These are phyloP conservation scores for Astrothelium macrocarpum DNA, from an alignment of 495 filamentous ascomycete species.

Conservation along the genomic window DNA sequence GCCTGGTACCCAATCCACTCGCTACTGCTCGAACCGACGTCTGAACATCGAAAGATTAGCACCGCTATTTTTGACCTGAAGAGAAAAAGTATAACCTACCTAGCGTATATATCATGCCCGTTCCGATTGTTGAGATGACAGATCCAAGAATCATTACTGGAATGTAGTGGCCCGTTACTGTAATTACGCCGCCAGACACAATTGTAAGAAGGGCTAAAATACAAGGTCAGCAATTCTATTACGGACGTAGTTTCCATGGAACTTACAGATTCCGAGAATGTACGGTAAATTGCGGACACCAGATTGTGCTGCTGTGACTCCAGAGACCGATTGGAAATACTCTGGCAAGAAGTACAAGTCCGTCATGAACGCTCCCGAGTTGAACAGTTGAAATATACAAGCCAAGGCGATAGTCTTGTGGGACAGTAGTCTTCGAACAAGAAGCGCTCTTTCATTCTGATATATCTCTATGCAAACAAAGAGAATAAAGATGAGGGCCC, in stretches of 20 bases:
- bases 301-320: conserved; percentile 15
- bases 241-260: neutral
- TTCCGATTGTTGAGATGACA: conserved; percentile 19
- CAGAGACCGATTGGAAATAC: conserved; percentile 23
- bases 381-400: conserved; percentile 22
- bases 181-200: conserved; percentile 11
- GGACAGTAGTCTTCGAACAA: conserved; percentile 38
- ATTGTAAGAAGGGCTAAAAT: conserved; percentile 10
- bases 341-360: conserved; percentile 21
- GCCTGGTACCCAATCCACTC: conserved; percentile 16
- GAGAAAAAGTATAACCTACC: conserved; percentile 51
- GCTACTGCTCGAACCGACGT: conserved; percentile 1
- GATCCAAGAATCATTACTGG: conserved; percentile 17
- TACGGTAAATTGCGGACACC: conserved; percentile 24
- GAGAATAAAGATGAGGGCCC: conserved; percentile 15
- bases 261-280: conserved; percentile 11
- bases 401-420: conserved; percentile 37
- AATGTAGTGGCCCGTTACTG: conserved; percentile 10
- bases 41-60: conserved; percentile 52
- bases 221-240: conserved; percentile 6
- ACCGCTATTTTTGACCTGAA: conserved; percentile 48
- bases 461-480: conserved; percentile 15
- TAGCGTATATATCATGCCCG: conserved; percentile 20
- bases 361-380: conserved; percentile 15
- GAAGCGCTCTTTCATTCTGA: conserved; percentile 15